These are phyloP conservation scores for Solanum sparsipilum DNA, from an alignment of 257 asterid genomes.

Conservation along the genomic window DNA sequence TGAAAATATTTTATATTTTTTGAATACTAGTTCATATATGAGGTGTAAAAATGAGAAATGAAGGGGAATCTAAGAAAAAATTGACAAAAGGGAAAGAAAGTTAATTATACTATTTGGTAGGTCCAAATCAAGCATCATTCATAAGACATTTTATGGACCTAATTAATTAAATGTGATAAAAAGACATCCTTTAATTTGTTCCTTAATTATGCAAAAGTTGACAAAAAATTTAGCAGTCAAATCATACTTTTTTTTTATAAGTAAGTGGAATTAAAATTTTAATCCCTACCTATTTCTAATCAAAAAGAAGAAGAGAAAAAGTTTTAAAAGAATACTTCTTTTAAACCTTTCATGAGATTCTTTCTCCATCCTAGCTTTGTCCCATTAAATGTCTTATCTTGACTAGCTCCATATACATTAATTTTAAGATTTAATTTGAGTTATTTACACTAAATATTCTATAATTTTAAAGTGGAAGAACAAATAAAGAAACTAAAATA, in stretches of 20 bases:
- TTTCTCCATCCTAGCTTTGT: neutral
- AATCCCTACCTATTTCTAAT: constrained; percentile 5
- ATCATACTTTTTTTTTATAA: constrained; percentile 12
- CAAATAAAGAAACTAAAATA: neutral
- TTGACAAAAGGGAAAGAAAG: constrained; percentile 16
- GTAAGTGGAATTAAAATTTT: constrained; percentile 8
- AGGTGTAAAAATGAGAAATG: neutral
- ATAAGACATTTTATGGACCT: constrained; percentile 6
- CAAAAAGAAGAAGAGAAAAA: neutral
- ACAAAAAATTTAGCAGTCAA: constrained; percentile 21
- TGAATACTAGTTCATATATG: neutral
- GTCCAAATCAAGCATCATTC: constrained; percentile 7
- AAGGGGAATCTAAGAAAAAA: neutral
- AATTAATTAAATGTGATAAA: constrained; percentile 1
- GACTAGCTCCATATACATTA: neutral
- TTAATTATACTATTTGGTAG: neutral
- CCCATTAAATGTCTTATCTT: neutral
- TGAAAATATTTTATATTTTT: too few species aligned
- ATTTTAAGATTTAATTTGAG: neutral
- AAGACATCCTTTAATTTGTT: constrained; percentile 17
- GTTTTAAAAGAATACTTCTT: neutral
- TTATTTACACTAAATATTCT: neutral
- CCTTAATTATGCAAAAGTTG: neutral
- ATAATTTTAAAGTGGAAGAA: neutral
- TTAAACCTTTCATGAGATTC: constrained; percentile 4